phyloP scores from a whole-genome alignment of 768 basidiomycete genomes.

The Neoboletus brunneissimus region DNA sequence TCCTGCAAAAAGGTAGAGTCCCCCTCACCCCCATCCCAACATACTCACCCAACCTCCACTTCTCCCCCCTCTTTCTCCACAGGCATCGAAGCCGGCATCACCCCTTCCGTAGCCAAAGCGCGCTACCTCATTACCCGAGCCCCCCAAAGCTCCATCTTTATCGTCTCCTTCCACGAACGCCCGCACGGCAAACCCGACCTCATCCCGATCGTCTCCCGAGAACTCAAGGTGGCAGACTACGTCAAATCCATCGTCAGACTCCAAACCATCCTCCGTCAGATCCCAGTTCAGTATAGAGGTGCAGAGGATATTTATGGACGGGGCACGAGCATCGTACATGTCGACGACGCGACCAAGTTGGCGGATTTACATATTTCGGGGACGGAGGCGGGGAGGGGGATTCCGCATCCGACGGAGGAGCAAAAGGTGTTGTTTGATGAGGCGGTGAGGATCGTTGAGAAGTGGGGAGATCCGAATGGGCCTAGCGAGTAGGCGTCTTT shows the following conservation, averaged over 20 bases:
- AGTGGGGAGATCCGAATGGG: conserved; percentile 31
- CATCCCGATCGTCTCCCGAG: conserved; percentile 33
- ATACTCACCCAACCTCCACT: no score
- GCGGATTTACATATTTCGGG: conserved; percentile 36
- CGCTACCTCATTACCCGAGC: conserved; percentile 50
- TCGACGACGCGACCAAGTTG: conserved; percentile 14
- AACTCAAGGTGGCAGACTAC: conserved; percentile 37
- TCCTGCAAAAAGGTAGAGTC: conserved; percentile 4
- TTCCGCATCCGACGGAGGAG: conserved; percentile 50
- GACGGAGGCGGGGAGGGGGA: conserved; percentile 50
- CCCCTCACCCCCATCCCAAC: not conserved
- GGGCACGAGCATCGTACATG: conserved; percentile 63
- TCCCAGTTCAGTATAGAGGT: conserved; percentile 38
- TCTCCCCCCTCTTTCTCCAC: not conserved
- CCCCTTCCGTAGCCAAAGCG: conserved; percentile 59
- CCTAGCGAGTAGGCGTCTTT: not conserved
- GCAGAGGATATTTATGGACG: conserved; percentile 72
- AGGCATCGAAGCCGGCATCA: conserved; percentile 58
- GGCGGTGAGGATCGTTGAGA: conserved; percentile 65
- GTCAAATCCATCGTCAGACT: conserved; percentile 35
- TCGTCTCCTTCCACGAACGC: conserved; percentile 48
- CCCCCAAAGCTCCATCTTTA: conserved; percentile 36
- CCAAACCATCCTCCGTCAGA: conserved; percentile 55
- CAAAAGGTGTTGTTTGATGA: conserved; percentile 66
- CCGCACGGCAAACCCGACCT: conserved; percentile 44